These are phyloP conservation scores for Sporodiniella umbellata DNA, from an alignment of 371 early-diverging fungal genomes.

Conservation along the genomic window DNA sequence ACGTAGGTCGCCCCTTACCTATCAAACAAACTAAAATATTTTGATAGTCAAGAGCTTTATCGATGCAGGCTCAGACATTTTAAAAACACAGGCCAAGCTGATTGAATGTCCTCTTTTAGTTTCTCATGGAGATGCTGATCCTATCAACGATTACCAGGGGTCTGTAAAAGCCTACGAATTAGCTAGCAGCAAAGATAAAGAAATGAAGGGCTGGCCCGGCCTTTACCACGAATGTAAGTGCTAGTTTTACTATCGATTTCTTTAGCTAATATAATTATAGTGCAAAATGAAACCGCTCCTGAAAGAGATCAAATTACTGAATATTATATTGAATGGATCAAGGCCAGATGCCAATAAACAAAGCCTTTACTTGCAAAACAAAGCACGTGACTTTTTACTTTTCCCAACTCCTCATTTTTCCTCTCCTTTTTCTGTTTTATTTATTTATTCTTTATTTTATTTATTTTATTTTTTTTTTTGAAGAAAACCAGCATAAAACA, in stretches of 20 bases:
- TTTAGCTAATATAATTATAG: slow-evolving; percentile 4
- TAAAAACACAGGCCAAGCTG: slow-evolving; percentile 12
- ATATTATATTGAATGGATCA: slow-evolving; percentile 54
- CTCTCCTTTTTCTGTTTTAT: slow-evolving; percentile 2
- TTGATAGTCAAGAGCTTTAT: slow-evolving; percentile 28
- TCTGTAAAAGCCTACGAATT: slow-evolving; percentile 41
- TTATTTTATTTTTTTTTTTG: neutral
- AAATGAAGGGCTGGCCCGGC: slow-evolving; percentile 43
- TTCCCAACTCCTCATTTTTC: slow-evolving; percentile 3
- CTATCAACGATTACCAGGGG: slow-evolving; percentile 35
- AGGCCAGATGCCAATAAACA: slow-evolving; percentile 18
- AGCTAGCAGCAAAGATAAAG: slow-evolving; percentile 40
- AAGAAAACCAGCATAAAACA: too few species aligned
- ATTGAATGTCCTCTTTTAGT: slow-evolving; percentile 40
- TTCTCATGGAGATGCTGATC: slow-evolving; percentile 49
- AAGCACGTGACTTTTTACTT: neutral
- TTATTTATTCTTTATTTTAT: neutral
- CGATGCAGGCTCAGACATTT: slow-evolving; percentile 29
- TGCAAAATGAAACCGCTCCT: slow-evolving; percentile 48
- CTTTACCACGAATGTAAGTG: slow-evolving; percentile 53
- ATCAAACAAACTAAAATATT: neutral
- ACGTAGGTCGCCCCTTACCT: slow-evolving; percentile 18
- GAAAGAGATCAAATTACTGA: slow-evolving; percentile 46
- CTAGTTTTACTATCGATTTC: neutral
- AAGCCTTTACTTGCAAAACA: neutral